Conservation (phyloP, 345 rosid genomes). For the Cardiospermum halicacabum region DNA sequence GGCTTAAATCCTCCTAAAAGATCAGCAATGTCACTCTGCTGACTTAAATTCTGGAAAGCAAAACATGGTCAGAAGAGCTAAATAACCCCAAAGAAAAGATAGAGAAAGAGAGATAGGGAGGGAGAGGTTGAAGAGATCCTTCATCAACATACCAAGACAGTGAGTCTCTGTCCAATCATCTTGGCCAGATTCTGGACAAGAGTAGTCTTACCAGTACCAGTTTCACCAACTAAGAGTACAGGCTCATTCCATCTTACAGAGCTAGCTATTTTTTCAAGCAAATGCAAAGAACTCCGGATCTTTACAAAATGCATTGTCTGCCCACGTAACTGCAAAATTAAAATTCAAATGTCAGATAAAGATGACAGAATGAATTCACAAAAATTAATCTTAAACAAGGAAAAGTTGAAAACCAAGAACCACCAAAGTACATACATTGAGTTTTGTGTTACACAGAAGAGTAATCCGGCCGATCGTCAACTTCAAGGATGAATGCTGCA, state of each 20-base stretch:
- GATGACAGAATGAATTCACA: constrained; percentile 1
- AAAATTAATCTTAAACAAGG: constrained; percentile 16
- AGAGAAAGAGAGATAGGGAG: not conserved
- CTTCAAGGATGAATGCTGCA: constrained; percentile 49
- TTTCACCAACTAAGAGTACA: constrained; percentile 97
- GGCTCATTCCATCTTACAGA: constrained; percentile 81
- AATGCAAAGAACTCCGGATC: constrained; percentile 62
- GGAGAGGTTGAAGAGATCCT: not conserved
- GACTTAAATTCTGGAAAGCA: constrained; percentile 81
- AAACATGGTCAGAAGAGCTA: constrained; percentile 12
- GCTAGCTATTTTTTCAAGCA: constrained; percentile 85
- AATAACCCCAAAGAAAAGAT: not conserved
- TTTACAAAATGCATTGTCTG: constrained; percentile 56
- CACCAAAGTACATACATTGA: constrained; percentile 29
- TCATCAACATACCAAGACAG: constrained; percentile 66
- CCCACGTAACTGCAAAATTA: constrained; percentile 41
- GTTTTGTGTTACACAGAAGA: constrained; percentile 49
- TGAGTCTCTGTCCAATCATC: constrained; percentile 80
- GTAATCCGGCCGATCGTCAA: constrained; percentile 72
- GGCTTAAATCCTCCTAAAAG: constrained; percentile 97
- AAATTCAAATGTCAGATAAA: constrained; percentile 15
- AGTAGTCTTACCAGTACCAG: constrained; percentile 98
- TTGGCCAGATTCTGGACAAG: constrained; percentile 82
- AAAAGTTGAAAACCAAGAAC: constrained; percentile 11
- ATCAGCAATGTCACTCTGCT: constrained; percentile 94